Conservation (phyloP, 1,139 yeast species). For the Citeromyces hawaiiensis region DNA sequence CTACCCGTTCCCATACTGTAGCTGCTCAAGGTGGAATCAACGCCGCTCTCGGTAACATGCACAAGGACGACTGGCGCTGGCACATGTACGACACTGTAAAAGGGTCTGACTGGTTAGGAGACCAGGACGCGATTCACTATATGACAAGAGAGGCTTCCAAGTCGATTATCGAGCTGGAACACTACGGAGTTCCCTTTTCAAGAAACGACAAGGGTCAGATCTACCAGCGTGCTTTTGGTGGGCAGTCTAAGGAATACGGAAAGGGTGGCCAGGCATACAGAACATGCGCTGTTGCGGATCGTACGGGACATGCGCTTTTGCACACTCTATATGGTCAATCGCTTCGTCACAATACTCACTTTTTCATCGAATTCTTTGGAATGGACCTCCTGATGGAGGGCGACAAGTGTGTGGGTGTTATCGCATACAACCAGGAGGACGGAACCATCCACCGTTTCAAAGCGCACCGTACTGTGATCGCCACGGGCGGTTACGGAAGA, state of each 20-base stretch:
- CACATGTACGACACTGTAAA: slow-evolving; percentile 99
- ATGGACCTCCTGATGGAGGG: slow-evolving; percentile 90
- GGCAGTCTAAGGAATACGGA: slow-evolving; percentile 91
- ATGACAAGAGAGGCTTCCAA: slow-evolving; percentile 98
- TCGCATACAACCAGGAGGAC: slow-evolving; percentile 97
- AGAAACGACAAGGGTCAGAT: slow-evolving; percentile 95
- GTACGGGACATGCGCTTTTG: slow-evolving; percentile 96
- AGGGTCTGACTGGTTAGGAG: slow-evolving; percentile 99
- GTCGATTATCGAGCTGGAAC: slow-evolving; percentile 92
- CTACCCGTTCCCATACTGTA: slow-evolving; percentile 96
- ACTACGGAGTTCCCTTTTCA: slow-evolving; percentile 96
- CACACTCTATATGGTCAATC: slow-evolving; percentile 97
- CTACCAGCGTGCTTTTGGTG: slow-evolving; percentile 98
- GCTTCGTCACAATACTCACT: slow-evolving; percentile 91
- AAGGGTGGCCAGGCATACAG: slow-evolving; percentile 99
- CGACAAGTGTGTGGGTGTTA: slow-evolving; percentile 93
- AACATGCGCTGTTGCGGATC: slow-evolving; percentile 98
- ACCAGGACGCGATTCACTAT: slow-evolving; percentile 97
- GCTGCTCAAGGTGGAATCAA: slow-evolving; percentile 99
- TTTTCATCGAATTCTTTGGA: slow-evolving; percentile 95
- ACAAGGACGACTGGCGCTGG: slow-evolving; percentile 98
- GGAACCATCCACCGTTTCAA: slow-evolving; percentile 97
- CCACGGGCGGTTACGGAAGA: slow-evolving; percentile 99
- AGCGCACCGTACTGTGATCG: slow-evolving; percentile 91
- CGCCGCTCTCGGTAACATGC: slow-evolving; percentile 97